Evolutionary conservation across 2,329 filamentous ascomycete species (phyloP), one percentile per base, ranked within the genome.

Genomic region (Thelonectria blattea): DNA sequence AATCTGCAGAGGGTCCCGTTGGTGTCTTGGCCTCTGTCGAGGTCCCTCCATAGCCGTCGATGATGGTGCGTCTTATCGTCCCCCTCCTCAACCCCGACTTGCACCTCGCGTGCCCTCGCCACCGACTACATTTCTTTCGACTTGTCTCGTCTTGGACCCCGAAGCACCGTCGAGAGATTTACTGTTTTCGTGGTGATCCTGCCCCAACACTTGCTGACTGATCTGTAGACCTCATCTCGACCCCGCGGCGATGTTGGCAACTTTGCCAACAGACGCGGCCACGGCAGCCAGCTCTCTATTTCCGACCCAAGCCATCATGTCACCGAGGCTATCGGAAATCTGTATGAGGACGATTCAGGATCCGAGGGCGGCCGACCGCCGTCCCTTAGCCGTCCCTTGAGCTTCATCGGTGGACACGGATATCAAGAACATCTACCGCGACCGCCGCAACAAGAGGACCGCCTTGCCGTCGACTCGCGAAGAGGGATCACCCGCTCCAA

Each of bases 231-330:
- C 79, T 85, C 85, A 75, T 83, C 83, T 76, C 81, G 82, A 74
- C 80, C 81, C 75, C 82, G 80, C 72, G 76, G 73, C 77, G 80
- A 86, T 79, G 78, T 80, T 75, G 81, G 83, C 74, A 80, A 78
- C 75, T 85, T 86, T 76, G 77, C 83, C 68, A 84, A 76, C 74
- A 83, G 84, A 75, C 85, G 85, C 72, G 84, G 84, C 66, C 85
- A 87, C 75, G 76, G 76, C 61, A 84, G 78, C 72, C 83, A 86
- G 70, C 79, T 87, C 52, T 88, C 85, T 58, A 87, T 96, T 75
- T 95, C 91, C 76, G 93, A 97, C 78, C 91, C 93, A 62, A 92
- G 85, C 78, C 92, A 97, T 79, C 93, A 97, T 85, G 92, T 97
- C 74, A 97, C 93, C 58, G 93, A 97, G 76, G 91, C 92, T 61